These are phyloP conservation scores for Physcia stellaris DNA, from an alignment of 495 filamentous ascomycete genomes.

Conservation along the genomic window DNA sequence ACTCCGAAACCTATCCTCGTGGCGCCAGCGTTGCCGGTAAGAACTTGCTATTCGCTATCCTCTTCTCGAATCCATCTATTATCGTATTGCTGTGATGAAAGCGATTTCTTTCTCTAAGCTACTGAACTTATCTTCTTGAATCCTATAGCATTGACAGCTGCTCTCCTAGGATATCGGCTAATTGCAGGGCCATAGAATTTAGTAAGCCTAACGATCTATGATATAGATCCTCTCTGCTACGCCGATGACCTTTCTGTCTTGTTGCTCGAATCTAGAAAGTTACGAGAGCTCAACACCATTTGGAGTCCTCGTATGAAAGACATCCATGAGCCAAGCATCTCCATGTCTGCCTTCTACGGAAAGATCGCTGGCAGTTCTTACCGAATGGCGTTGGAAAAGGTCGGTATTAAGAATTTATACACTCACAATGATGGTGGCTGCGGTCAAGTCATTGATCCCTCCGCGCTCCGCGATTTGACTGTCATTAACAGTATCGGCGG, in stretches of 20 bases:
- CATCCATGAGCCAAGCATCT: slow-evolving; percentile 41
- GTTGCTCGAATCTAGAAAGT: slow-evolving; percentile 34
- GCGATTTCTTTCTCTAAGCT: too few relatives aligned
- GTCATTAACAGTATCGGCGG: slow-evolving; percentile 34
- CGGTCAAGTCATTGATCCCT: slow-evolving; percentile 25
- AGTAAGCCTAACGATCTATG: slow-evolving; percentile 34
- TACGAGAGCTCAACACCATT: slow-evolving; percentile 41
- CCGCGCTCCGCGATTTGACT: slow-evolving; percentile 34
- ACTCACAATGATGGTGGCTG: slow-evolving; percentile 35
- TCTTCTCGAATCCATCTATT: too few relatives aligned
- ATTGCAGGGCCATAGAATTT: too few relatives aligned
- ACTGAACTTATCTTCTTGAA: too few relatives aligned
- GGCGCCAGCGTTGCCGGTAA: slow-evolving; percentile 43
- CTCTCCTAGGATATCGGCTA: too few relatives aligned
- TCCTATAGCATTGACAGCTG: too few relatives aligned
- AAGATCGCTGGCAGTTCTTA: slow-evolving; percentile 32
- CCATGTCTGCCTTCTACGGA: slow-evolving; percentile 42
- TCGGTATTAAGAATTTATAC: slow-evolving; percentile 45
- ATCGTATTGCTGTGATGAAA: too few relatives aligned
- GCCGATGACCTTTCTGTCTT: slow-evolving; percentile 48
- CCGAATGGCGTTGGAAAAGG: slow-evolving; percentile 29
- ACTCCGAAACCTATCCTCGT: slow-evolving; percentile 43
- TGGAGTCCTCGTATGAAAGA: slow-evolving; percentile 51
- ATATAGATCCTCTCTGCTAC: slow-evolving; percentile 53
- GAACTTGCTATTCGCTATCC: too few relatives aligned